Base-by-base conservation (phyloP, 768 basidiomycete species). In the Postia placenta region DNA sequence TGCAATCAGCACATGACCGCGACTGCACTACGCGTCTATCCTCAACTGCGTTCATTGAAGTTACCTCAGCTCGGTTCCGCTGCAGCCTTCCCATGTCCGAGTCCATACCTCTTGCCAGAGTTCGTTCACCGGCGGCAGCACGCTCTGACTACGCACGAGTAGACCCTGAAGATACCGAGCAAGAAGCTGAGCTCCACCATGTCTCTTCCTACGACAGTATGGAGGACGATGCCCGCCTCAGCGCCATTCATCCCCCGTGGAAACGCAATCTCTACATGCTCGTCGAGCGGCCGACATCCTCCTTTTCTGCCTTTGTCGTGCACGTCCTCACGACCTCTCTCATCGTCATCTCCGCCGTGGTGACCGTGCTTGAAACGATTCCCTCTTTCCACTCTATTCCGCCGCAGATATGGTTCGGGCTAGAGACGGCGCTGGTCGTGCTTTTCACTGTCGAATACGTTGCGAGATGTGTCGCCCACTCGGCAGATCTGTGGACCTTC, bases 401-500 rank as follows among this genome's bases (percentile, higher is more conserved):
- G 2, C 79, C 76, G 12, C 71, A 81, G 30, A 70, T 85, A 5
- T 91, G 92, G 81, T 95, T 95, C 53, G 92, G 92, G 1, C 62
- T 92, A 19, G 92, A 94, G 68, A 92, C 91, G 15, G 82, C 76
- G 45, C 66, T 94, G 9, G 92, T 94, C 22, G 80, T 83, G 42
- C 63, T 93, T 2, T 95, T 94, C 64, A 93, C 92, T 0, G 73
- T 91, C 49, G 92, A 96, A 66, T 94, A 89, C 61, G 63, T 84
- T 23, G 79, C 78, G 11, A 71, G 88, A 28, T 79, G 79, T 60
- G 48, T 87, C 1, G 89, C 88, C n/a, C 88, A 79, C 84, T 92
- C 80, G 59, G 75, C 65, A 50, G 75, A 79, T 0, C 84, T 79
- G 86, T 68, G 68, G 26, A 70, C 73, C 12, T 67, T 87, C 27